A percentile compares a stretch with the other conserved stretches of the same genome.
These are phyloP conservation scores for Fusarium lyarnte DNA, from an alignment of 2,329 filamentous ascomycete genomes.

Conservation along the genomic window DNA sequence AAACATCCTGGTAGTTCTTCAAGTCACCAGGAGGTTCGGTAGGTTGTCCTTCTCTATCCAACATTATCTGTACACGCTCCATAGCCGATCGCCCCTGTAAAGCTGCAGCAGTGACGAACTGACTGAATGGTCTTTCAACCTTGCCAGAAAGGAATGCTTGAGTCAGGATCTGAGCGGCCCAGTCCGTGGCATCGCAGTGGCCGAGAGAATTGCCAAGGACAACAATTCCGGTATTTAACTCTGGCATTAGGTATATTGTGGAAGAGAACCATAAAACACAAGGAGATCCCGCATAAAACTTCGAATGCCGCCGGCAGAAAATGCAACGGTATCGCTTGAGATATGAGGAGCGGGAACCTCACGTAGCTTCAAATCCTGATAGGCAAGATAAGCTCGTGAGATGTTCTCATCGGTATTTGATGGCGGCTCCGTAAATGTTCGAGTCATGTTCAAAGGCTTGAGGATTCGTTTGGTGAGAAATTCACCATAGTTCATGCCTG, in stretches of 20 bases:
- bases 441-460: not conserved
- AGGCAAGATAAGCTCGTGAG: not conserved
- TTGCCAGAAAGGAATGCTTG: not conserved
- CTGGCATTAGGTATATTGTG: not conserved
- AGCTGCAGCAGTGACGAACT: not conserved
- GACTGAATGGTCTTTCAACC: not conserved
- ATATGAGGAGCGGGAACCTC: not conserved
- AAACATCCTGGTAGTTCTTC: not conserved
- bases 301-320: not conserved
- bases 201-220: not conserved
- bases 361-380: not conserved
- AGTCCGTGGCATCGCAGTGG: not conserved
- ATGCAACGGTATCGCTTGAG: not conserved
- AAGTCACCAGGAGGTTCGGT: not conserved
- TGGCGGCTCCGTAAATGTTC: not conserved
- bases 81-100: not conserved
- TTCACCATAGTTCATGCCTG: not conserved
- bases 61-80: not conserved
- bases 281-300: not conserved
- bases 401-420: not conserved
- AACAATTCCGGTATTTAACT: not conserved
- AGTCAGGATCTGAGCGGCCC: not conserved
- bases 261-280: not conserved
- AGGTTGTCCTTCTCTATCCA: not conserved
- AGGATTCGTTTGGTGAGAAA: accelerated